These are phyloP conservation scores for Entomortierella beljakovae DNA, from an alignment of 192 early-diverging fungal species.

Conservation along the genomic window DNA sequence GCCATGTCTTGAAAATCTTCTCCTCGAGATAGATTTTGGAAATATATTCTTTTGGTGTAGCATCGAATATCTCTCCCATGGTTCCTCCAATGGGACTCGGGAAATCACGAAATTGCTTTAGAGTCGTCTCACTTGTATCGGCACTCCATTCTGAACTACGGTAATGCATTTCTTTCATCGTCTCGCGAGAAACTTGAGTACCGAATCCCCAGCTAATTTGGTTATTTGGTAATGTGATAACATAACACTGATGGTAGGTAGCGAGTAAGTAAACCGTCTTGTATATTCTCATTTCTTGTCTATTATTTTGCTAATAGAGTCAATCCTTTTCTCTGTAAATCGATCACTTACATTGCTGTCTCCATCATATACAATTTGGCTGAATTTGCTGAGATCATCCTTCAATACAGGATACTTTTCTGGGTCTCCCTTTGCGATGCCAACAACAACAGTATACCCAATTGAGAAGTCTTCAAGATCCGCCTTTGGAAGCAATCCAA, in stretches of 20 bases:
- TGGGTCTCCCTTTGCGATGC: background rate
- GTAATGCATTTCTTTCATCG: background rate
- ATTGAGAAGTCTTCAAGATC: background rate
- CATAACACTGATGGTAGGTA: slow-evolving; percentile 4
- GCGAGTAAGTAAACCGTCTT: background rate
- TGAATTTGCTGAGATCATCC: background rate
- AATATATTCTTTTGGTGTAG: background rate
- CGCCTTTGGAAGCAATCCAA: background rate
- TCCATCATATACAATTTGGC: background rate
- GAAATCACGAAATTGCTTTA: background rate
- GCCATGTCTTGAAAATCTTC: slow-evolving; percentile 5
- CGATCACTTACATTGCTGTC: background rate
- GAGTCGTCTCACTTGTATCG: background rate
- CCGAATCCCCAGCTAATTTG: background rate
- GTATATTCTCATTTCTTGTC: background rate
- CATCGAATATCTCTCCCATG: slow-evolving; percentile 8
- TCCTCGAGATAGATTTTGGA: slow-evolving; percentile 9
- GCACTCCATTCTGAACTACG: slow-evolving; percentile 14
- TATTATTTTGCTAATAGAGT: background rate
- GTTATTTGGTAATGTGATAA: background rate
- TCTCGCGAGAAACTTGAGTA: background rate
- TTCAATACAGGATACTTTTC: background rate
- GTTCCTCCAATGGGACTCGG: slow-evolving; percentile 1
- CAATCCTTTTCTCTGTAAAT: background rate
- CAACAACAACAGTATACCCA: background rate